Evolutionary conservation across 2,329 filamentous ascomycete species (phyloP).

Genomic region (Sarocladium strictum): DNA sequence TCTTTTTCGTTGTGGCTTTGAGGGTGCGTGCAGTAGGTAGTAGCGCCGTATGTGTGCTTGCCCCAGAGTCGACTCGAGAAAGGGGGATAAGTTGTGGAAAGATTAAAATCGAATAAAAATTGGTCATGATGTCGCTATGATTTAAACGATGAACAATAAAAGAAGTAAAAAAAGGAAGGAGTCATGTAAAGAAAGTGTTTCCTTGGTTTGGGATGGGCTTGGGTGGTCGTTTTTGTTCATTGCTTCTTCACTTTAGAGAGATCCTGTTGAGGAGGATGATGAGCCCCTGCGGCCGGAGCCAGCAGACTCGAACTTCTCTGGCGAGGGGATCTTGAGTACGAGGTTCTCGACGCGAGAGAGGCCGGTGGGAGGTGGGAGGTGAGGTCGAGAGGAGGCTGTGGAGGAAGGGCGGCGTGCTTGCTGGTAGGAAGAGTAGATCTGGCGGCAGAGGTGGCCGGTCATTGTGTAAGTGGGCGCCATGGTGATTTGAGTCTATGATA

Average conservation of each 20-base stretch:
- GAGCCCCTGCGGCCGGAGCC: constrained; percentile 1
- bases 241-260: constrained; percentile 2
- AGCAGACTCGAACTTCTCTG: not conserved
- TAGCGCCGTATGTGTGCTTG: too few species aligned
- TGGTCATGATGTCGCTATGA: too few species aligned
- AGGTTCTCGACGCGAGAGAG: constrained; percentile 11
- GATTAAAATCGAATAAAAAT: too few species aligned
- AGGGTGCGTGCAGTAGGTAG: too few species aligned
- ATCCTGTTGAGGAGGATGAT: constrained; percentile 3
- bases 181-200: too few species aligned
- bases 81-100: too few species aligned
- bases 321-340: constrained; percentile 5
- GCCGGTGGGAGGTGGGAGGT: constrained; percentile 16
- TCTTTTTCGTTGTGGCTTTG: too few species aligned
- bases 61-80: too few species aligned
- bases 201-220: too few species aligned
- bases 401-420: constrained; percentile 20
- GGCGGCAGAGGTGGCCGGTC: constrained; percentile 55
- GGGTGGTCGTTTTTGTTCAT: not conserved
- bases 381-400: constrained; percentile 20
- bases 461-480: constrained; percentile 58
- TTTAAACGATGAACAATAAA: too few species aligned
- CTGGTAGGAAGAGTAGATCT: constrained; percentile 51
- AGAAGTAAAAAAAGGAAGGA: not conserved
- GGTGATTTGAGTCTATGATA: not conserved